These are phyloP conservation scores for Xylaria nigripes DNA, from an alignment of 495 filamentous ascomycete species.

Conservation along the genomic window DNA sequence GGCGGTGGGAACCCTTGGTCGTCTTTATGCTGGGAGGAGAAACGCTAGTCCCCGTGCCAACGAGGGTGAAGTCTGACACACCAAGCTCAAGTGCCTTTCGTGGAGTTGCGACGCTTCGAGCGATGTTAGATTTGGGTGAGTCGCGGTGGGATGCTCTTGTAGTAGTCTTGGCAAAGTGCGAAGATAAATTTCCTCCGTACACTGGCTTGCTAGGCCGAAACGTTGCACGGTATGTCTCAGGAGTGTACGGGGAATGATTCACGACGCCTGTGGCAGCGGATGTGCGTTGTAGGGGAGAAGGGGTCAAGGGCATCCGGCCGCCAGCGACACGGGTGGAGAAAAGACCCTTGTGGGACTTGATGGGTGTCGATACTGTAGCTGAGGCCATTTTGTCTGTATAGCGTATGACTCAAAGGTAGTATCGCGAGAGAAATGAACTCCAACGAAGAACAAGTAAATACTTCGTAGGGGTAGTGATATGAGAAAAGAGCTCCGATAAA, in stretches of 20 bases:
- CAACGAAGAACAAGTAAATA: slow-evolving; percentile 32
- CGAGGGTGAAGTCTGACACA: slow-evolving; percentile 84
- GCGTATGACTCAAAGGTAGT: slow-evolving; percentile 27
- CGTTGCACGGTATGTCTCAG: slow-evolving; percentile 54
- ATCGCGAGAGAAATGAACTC: slow-evolving; percentile 22
- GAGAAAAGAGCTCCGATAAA: slow-evolving; percentile 33
- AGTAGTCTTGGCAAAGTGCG: slow-evolving; percentile 62
- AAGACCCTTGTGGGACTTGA: slow-evolving; percentile 86
- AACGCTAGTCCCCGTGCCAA: slow-evolving; percentile 65
- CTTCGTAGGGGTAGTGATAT: slow-evolving; percentile 27
- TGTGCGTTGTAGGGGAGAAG: slow-evolving; percentile 63
- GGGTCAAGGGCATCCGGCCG: slow-evolving; percentile 88
- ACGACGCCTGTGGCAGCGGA: slow-evolving; percentile 36
- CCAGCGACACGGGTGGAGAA: slow-evolving; percentile 91
- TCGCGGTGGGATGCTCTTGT: slow-evolving; percentile 56
- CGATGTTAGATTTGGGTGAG: slow-evolving; percentile 93
- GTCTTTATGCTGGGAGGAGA: slow-evolving; percentile 61
- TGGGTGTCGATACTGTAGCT: slow-evolving; percentile 76
- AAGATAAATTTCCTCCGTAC: slow-evolving; percentile 61
- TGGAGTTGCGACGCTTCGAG: slow-evolving; percentile 55
- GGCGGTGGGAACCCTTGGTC: slow-evolving; percentile 53
- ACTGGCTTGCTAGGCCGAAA: slow-evolving; percentile 54
- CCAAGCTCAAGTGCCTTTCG: slow-evolving; percentile 79
- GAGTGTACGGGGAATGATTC: slow-evolving; percentile 68
- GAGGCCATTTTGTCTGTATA: slow-evolving; percentile 65